phyloP scores from a whole-genome alignment of 495 filamentous ascomycete species.

The Barbatosphaeria neglecta region DNA sequence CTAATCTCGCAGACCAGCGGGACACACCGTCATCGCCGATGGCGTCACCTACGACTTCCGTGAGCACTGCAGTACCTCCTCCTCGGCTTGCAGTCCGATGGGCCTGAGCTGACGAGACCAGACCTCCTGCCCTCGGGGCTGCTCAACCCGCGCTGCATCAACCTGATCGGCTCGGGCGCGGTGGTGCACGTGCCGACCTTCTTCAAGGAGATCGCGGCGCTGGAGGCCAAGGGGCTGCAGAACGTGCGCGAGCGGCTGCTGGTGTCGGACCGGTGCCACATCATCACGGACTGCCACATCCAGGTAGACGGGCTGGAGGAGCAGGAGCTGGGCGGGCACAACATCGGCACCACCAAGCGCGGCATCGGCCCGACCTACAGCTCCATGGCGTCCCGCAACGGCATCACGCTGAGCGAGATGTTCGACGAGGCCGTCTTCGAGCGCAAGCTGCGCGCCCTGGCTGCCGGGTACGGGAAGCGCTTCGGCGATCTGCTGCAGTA shows the following conservation, averaged over 20 bases:
- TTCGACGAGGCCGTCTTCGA: conserved; percentile 53
- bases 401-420: conserved; percentile 59
- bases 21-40: conserved; percentile 16
- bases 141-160: conserved; percentile 62
- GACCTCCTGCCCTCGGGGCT: conserved; percentile 55
- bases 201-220: conserved; percentile 62
- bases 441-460: conserved; percentile 49
- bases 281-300: conserved; percentile 67
- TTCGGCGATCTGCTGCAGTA: conserved; percentile 59
- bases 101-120: conserved; percentile 7
- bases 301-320: conserved; percentile 68
- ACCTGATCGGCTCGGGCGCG: conserved; percentile 76
- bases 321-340: conserved; percentile 42
- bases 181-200: conserved; percentile 67
- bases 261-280: conserved; percentile 62
- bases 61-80: background rate
- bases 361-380: conserved; percentile 16
- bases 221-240: conserved; percentile 55
- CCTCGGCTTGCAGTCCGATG: background rate
- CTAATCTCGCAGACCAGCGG: conserved; percentile 1
- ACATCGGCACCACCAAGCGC: conserved; percentile 40
- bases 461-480: conserved; percentile 47
- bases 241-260: conserved; percentile 51
- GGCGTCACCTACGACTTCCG: conserved; percentile 21
- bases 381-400: conserved; percentile 31